A percentile compares a stretch with the other conserved stretches of the same genome.
These are phyloP conservation scores for Paulownia fortunei DNA, from an alignment of 257 asterid species.

Conservation along the genomic window DNA sequence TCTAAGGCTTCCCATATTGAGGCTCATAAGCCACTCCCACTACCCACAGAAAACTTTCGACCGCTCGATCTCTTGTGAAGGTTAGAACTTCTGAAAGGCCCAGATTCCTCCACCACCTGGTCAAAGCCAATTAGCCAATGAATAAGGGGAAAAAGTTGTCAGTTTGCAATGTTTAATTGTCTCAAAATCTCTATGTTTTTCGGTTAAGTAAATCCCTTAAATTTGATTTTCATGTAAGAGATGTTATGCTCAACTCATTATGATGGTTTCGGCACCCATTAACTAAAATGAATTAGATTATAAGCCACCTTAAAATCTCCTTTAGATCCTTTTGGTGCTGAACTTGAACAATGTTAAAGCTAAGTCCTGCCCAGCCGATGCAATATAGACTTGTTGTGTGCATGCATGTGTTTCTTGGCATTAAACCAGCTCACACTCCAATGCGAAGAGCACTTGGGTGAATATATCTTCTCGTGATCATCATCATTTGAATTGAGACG, in stretches of 20 bases:
- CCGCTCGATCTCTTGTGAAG: conserved; percentile 60
- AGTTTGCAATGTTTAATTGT: too few relatives aligned
- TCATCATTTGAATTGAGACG: not conserved
- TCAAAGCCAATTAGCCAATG: too few relatives aligned
- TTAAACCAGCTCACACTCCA: conserved; percentile 59
- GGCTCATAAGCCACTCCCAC: conserved; percentile 59
- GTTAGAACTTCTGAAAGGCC: conserved; percentile 38
- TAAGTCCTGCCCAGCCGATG: conserved; percentile 53
- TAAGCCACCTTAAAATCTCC: conserved; percentile 49
- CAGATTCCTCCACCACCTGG: conserved; percentile 66
- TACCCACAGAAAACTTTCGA: conserved; percentile 60
- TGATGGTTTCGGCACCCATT: too few relatives aligned
- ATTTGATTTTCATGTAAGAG: too few relatives aligned
- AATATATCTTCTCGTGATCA: not conserved
- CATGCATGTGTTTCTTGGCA: conserved; percentile 43
- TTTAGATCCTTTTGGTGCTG: conserved; percentile 62
- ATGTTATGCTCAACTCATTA: too few relatives aligned
- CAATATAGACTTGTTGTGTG: conserved; percentile 21
- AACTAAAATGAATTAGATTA: too few relatives aligned
- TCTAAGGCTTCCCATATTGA: conserved; percentile 49
- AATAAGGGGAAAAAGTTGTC: too few relatives aligned
- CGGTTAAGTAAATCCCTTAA: too few relatives aligned
- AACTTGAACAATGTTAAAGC: conserved; percentile 63
- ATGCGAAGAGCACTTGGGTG: conserved; percentile 40
- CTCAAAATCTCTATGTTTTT: too few relatives aligned